Conservation (phyloP, 257 asterid species). For the Nicotiana paniculata region DNA sequence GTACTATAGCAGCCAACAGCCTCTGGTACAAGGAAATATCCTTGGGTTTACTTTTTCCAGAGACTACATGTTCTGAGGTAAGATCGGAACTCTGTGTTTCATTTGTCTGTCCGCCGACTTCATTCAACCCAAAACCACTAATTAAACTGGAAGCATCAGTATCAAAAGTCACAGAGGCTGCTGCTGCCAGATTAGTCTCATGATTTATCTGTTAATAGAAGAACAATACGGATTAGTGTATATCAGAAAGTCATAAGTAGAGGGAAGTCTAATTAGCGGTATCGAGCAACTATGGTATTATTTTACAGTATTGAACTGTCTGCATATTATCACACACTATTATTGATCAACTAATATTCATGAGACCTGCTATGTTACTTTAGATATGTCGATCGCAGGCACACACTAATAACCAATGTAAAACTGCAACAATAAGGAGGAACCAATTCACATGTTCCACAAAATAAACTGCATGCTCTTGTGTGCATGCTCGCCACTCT, state of each 20-base stretch:
- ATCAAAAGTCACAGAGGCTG: slow-evolving; percentile 37
- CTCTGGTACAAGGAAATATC: slow-evolving; percentile 69
- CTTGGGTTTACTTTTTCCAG: slow-evolving; percentile 36
- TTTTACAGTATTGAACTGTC: not conserved
- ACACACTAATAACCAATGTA: not conserved
- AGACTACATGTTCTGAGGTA: slow-evolving; percentile 38
- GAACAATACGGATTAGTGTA: not conserved
- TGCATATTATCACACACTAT: not conserved
- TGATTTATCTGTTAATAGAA: slow-evolving; percentile 39
- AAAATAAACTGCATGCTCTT: not conserved
- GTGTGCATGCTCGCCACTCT: not conserved
- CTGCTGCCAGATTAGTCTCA: slow-evolving; percentile 34
- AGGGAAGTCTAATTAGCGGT: not conserved
- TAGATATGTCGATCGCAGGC: not conserved
- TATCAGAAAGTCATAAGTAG: not conserved
- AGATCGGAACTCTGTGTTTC: slow-evolving; percentile 41
- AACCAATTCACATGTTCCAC: not conserved
- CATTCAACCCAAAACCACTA: slow-evolving; percentile 38
- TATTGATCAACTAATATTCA: not conserved
- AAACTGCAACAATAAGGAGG: not conserved
- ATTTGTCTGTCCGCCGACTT: slow-evolving; percentile 42
- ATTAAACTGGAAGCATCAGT: slow-evolving; percentile 39
- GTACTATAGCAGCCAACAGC: slow-evolving; percentile 71
- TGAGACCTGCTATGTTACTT: not conserved
- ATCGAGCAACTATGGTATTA: not conserved